Base-by-base conservation (phyloP, 2,329 filamentous ascomycete species). In the Phialophora verrucosa region DNA sequence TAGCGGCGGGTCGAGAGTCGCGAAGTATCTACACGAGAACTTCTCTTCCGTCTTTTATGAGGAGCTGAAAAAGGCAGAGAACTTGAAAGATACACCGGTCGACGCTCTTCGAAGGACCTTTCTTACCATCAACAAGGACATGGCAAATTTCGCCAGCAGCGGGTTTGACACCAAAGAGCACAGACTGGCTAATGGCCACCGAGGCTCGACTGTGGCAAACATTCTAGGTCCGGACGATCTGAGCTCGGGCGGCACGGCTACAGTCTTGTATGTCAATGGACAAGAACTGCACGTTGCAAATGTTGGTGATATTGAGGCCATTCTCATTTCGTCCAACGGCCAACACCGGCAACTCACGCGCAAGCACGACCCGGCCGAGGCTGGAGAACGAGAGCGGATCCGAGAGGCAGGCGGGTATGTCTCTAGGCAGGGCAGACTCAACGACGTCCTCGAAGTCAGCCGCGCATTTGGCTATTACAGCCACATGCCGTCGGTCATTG, bases 331-430 rank as follows among this genome's bases (percentile, higher is more conserved):
- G 73, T 92, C 91, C 1, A 93, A 97, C 76, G 92, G 93, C 47
- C 87, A 89, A 27, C 87, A 95, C 78, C 89, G 89, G 74, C 89
- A 94, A 70, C 83, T 99, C 71, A 98, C 95, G 2, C 85, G 88
- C 65, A 97, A 96, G 77, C 95, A 99, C 76, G 93, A 98, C 74
- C 95, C 95, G 5, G 93, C 94, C 0, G 93, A 97, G 75, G 85
- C 90, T 0, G 83, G 82, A 25, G 95, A 99, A 78, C 86, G 95
- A 57, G 88, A 92, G 63, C 90, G 95, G 20, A 97, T 99, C 73
- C 90, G 95, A 47, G 92, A 97, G 75, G 94, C 94, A 14, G 95
- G 95, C 53, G 95, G 95, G 3, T 99, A 92, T 84, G 95, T 99
- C 10, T 97, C 94, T 20, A 89, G 95, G 57, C 94, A 96, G 76